Evolutionary conservation across 2,329 filamentous ascomycete genomes (phyloP).

Genomic region (Fusarium newnesense): DNA sequence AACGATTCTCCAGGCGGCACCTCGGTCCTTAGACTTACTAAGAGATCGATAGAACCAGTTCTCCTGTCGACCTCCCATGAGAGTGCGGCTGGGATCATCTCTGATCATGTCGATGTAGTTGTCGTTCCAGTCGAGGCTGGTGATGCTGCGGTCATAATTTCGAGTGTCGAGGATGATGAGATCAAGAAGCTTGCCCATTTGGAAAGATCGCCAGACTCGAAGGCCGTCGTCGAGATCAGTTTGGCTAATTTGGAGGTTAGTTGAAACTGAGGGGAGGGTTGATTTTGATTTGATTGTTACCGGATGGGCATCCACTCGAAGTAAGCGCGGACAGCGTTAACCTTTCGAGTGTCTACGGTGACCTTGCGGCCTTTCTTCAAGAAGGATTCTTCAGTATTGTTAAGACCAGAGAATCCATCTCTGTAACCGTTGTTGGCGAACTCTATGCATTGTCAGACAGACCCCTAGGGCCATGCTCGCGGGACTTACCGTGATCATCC

Average conservation of each 20-base stretch:
- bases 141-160: slow-evolving; percentile 75
- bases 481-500: slow-evolving; percentile 38
- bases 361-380: slow-evolving; percentile 45
- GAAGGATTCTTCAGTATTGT: slow-evolving; percentile 56
- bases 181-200: slow-evolving; percentile 73
- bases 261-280: accelerated
- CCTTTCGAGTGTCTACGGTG: slow-evolving; percentile 77
- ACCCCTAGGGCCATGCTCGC: accelerated
- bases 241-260: slow-evolving; percentile 13
- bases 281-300: slow-evolving; percentile 50
- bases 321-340: slow-evolving; percentile 77
- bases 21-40: slow-evolving; percentile 67
- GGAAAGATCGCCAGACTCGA: slow-evolving; percentile 74
- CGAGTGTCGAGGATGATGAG: slow-evolving; percentile 76
- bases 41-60: slow-evolving; percentile 76
- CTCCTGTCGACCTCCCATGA: slow-evolving; percentile 80
- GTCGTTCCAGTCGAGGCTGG: slow-evolving; percentile 48
- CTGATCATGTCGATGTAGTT: slow-evolving; percentile 56
- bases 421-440: slow-evolving; percentile 74
- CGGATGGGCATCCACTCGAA: slow-evolving; percentile 67
- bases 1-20: slow-evolving; percentile 76
- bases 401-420: slow-evolving; percentile 68
- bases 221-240: slow-evolving; percentile 70
- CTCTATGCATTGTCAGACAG: slow-evolving; percentile 41
- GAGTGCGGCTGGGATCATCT: slow-evolving; percentile 72